Evolutionary conservation across 2,329 filamentous ascomycete species (phyloP), one percentile per base, ranked within the genome.

Genomic region (Phaeophleospora eucalypticola): DNA sequence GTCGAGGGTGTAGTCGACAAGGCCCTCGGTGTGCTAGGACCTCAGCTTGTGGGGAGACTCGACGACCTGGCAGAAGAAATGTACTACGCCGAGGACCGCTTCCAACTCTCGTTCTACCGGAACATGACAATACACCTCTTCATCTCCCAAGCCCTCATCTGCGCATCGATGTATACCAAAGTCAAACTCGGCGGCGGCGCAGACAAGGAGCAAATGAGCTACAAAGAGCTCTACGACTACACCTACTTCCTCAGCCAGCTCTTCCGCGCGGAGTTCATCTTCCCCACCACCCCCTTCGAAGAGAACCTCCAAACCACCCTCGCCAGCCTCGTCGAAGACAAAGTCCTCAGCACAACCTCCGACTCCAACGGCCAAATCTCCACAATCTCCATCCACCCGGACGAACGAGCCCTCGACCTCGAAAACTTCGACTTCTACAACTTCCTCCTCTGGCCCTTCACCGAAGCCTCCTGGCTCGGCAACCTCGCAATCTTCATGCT

Each of bases 61-160:
- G 79, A 84, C 32, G 88, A 84, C 0, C 71, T 98, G 4, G 86
- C 87, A 0, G 93, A 98, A 65, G 87, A 88, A 15, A 97, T 93
- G 0, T 97, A 88, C 68, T 95, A 88, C 61, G 93, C 93, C 3
- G 89, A 96, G 33, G 93, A 98, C 66, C 81, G 73, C 43, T 98
- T 98, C 73, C 93, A 98, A 65, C 79, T 98, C 8, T 95, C 89
- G 0, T 98, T 98, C 68, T 98, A 98, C 70, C 84, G 93, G 43
- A 98, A 98, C 68, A 97, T 97, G 93, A 96, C 91, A 0, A 98
- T 98, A 52, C 93, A 98, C 65, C 79, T 98, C 4, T 98, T 98
- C 67, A 93, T 98, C 47, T 86, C 89, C 2, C 90, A 97, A 65
- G 87, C 91, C 0, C 75, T 98, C 3, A 88, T 97, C 17, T 93